phyloP scores from a whole-genome alignment of 176 grass and related monocot species.

The Neostapfia colusana region DNA sequence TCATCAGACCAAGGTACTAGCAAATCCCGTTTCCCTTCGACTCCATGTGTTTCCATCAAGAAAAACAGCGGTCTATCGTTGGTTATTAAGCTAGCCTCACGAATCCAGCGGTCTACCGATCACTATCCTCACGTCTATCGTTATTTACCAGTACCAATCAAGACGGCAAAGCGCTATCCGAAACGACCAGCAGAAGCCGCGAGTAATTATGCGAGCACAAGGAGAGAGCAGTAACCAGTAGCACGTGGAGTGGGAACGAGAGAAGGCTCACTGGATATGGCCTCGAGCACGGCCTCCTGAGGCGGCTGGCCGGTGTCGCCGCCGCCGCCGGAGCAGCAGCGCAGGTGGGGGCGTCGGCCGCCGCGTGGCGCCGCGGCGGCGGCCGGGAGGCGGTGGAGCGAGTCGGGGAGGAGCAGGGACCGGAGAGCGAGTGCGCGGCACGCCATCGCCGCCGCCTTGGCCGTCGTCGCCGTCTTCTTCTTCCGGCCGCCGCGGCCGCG shows the following conservation, averaged over 20 bases:
- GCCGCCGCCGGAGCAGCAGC: slow-evolving; percentile 31
- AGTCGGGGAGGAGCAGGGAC: slow-evolving; percentile 34
- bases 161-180: neutral
- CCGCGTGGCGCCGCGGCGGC: slow-evolving; percentile 5
- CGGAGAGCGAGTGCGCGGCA: slow-evolving; percentile 50
- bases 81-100: neutral
- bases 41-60: neutral
- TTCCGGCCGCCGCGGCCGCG: slow-evolving; percentile 41
- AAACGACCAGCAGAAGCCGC: neutral
- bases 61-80: neutral
- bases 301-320: slow-evolving; percentile 55
- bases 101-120: neutral
- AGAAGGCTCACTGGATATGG: slow-evolving; percentile 60
- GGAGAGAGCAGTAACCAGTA: neutral
- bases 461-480: neutral
- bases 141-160: neutral
- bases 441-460: slow-evolving; percentile 35
- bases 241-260: neutral
- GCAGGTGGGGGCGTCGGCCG: slow-evolving; percentile 11
- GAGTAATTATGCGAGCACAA: neutral
- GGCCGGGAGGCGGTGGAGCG: slow-evolving; percentile 29
- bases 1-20: neutral
- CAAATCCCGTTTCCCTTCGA: neutral
- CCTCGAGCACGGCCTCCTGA: slow-evolving; percentile 71
- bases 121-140: neutral